Percentiles rank a stretch among this genome's conserved stretches.
These are phyloP conservation scores for Trichoderma atrobrunneum DNA, from an alignment of 2,329 filamentous ascomycete species.

Conservation along the genomic window DNA sequence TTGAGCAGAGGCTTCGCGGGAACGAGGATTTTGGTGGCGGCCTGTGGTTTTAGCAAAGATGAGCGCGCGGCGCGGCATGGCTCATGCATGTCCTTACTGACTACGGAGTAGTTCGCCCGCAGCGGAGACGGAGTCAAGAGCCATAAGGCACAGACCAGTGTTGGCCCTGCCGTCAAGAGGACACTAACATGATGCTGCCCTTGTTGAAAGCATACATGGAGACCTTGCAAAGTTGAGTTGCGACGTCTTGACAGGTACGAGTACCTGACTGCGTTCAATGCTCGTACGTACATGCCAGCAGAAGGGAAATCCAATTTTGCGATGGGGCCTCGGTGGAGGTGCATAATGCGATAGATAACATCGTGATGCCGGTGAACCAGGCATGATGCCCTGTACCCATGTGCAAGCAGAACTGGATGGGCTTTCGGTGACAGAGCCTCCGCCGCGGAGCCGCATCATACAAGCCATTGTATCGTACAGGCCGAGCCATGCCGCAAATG, in stretches of 20 bases:
- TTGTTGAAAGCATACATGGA: slow-evolving; percentile 6
- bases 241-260: slow-evolving; percentile 5
- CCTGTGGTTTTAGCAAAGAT: slow-evolving; percentile 12
- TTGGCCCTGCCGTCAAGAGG: not conserved
- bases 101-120: slow-evolving; percentile 17
- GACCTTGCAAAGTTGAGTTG: slow-evolving; percentile 3
- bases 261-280: not conserved
- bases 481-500: not conserved
- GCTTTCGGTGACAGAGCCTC: not conserved
- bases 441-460: slow-evolving; percentile 9
- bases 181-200: slow-evolving; percentile 13
- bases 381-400: not conserved
- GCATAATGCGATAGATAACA: slow-evolving; percentile 9
- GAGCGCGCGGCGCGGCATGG: slow-evolving; percentile 16
- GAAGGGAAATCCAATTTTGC: not conserved
- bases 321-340: not conserved
- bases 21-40: slow-evolving; percentile 16
- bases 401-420: not conserved
- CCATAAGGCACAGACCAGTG: slow-evolving; percentile 12
- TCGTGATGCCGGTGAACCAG: not conserved
- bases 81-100: slow-evolving; percentile 11
- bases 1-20: slow-evolving; percentile 5
- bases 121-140: slow-evolving; percentile 14
- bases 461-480: not conserved
- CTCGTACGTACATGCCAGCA: not conserved